Conservation (phyloP, 2,329 filamentous ascomycete species). For the Madurella fahalii region DNA sequence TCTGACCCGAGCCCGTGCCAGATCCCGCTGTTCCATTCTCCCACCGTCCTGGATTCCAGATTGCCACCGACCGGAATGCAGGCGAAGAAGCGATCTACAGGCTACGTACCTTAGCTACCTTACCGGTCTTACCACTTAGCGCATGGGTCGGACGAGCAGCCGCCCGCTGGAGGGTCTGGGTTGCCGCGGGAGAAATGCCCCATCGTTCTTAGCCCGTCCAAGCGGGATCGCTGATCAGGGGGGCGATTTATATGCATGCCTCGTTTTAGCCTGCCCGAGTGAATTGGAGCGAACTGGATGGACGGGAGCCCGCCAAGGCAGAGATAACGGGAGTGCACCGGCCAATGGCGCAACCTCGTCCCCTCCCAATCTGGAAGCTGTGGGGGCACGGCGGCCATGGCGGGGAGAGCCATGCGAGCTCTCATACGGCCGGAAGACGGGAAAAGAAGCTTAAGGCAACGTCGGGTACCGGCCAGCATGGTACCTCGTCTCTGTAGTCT, state of each 20-base stretch:
- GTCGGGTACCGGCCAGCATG: background rate
- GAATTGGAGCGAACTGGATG: background rate
- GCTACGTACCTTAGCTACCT: too few relatives aligned
- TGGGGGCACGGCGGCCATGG: background rate
- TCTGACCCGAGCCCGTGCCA: too few relatives aligned
- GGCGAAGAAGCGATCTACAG: too few relatives aligned
- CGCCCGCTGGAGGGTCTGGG: too few relatives aligned
- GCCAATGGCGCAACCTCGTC: conserved; percentile 2
- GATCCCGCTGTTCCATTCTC: too few relatives aligned
- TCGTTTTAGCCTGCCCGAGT: conserved; percentile 1
- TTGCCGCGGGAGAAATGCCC: too few relatives aligned
- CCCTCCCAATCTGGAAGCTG: conserved; percentile 2
- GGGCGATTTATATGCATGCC: background rate
- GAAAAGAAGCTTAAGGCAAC: background rate
- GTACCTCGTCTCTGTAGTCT: background rate
- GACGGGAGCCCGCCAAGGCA: background rate
- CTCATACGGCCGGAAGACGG: background rate
- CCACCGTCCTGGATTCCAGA: too few relatives aligned
- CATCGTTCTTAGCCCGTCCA: background rate
- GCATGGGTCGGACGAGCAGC: background rate
- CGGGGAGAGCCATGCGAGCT: background rate
- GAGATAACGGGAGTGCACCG: background rate
- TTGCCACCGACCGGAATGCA: too few relatives aligned
- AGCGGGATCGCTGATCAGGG: background rate
- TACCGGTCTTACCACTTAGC: too few relatives aligned